Percentiles rank a stretch among this genome's conserved stretches.
Evolutionary conservation across 768 basidiomycete species (phyloP).

Genomic region (Tephrocybe sp.): DNA sequence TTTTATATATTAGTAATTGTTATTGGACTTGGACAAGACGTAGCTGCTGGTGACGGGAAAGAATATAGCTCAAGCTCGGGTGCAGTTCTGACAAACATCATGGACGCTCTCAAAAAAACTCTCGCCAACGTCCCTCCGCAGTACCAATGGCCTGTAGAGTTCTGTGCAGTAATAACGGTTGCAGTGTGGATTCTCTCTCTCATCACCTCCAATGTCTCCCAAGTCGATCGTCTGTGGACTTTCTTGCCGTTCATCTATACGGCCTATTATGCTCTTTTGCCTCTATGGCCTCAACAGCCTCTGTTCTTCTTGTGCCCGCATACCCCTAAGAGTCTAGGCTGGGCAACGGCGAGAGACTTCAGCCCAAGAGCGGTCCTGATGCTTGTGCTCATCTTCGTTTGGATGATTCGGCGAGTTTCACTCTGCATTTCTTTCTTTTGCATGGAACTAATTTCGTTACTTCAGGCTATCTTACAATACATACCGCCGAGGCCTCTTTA

Average conservation of each 20-base stretch:
- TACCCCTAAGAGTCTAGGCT: conserved; percentile 49
- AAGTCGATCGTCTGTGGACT: conserved; percentile 84
- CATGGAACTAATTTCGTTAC: conserved; percentile 3
- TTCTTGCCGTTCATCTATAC: conserved; percentile 83
- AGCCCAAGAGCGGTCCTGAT: conserved; percentile 78
- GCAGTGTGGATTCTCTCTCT: conserved; percentile 60
- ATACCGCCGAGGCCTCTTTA: conserved; percentile 79
- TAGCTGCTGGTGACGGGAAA: not conserved
- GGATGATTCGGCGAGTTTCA: conserved; percentile 54
- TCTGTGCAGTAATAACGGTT: conserved; percentile 50
- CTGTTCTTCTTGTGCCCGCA: conserved; percentile 49
- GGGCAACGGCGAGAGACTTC: conserved; percentile 41
- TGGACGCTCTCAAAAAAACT: conserved; percentile 6
- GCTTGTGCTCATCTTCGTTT: conserved; percentile 63
- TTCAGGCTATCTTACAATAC: conserved; percentile 77
- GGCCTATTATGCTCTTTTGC: conserved; percentile 78
- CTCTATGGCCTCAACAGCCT: conserved; percentile 50
- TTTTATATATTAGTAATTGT: too few species aligned
- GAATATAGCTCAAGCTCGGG: not conserved
- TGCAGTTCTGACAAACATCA: not conserved
- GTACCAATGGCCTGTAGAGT: conserved; percentile 63
- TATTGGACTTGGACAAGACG: too few species aligned
- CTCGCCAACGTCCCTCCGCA: conserved; percentile 32
- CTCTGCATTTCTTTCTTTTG: conserved; percentile 9
- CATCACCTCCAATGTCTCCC: conserved; percentile 77